Evolutionary conservation across 306 rosid species (phyloP).

Genomic region (Boehmeria nivea): DNA sequence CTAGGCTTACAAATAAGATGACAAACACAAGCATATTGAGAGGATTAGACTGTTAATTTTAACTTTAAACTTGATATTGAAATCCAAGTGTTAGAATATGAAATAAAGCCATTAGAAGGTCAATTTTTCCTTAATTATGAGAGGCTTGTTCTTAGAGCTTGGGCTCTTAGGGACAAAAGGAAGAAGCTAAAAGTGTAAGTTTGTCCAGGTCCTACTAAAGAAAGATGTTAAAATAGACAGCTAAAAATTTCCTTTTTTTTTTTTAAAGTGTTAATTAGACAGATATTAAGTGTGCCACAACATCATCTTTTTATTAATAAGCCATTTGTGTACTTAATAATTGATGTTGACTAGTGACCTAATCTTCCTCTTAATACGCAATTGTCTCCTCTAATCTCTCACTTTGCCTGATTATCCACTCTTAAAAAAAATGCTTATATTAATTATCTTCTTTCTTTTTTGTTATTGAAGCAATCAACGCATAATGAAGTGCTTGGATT

Average conservation of each 20-base stretch:
- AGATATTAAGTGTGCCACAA: background rate
- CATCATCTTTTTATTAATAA: background rate
- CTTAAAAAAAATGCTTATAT: background rate
- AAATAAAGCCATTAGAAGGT: background rate
- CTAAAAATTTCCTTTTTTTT: background rate
- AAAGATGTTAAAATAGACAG: background rate
- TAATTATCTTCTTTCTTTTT: background rate
- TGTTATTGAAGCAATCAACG: conserved; percentile 13
- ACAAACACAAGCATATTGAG: conserved; percentile 3
- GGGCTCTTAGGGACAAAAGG: background rate
- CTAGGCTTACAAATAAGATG: background rate
- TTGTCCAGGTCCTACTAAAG: conserved; percentile 3
- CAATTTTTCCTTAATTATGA: background rate
- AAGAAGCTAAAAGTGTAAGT: conserved; percentile 11
- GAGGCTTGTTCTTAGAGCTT: background rate
- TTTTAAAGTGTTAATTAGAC: background rate
- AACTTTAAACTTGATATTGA: too few relatives aligned
- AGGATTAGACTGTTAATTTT: background rate
- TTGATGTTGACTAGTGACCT: conserved; percentile 11
- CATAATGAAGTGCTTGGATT: conserved; percentile 10
- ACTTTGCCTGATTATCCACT: conserved; percentile 9
- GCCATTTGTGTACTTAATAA: too few relatives aligned
- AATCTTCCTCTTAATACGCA: conserved; percentile 3
- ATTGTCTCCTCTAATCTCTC: background rate
- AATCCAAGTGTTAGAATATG: background rate